Base-by-base conservation (phyloP, 306 rosid genomes). In the Cicer judaicum region DNA sequence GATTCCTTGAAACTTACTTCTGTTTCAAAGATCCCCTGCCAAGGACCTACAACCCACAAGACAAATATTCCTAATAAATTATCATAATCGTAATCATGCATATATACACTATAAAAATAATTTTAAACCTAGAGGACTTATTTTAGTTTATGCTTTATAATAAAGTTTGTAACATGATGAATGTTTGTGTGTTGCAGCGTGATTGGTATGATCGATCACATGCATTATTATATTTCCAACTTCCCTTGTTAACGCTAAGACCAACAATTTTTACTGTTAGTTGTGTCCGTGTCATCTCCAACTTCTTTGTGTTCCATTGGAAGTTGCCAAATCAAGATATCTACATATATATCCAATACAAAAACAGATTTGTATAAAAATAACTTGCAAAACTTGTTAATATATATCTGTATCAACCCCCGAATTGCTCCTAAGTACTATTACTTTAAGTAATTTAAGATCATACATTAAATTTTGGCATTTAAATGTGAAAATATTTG, bases 231-330 rank as follows among this genome's bases (percentile, higher is more conserved):
- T 48, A 82, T 59, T 41, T 56, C 81, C 82, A 42, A 72, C 64
- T 52, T 43, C 46, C 11, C 42, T 5, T 50, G 52, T 12, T 36
- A 34, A 43, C 16, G 21, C 16, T 57, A 68, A 21, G 15, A 60
- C 76, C 49, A 60, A 62, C 68, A 61, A 29, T 44, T 74, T 14
- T 11, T 41, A 61, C 41, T 50, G 47, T 57, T 62, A 73, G 62
- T 80, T 68, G 76, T 80, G 75, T 74, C 68, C 68, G 24, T 49
- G 68, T 75, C 77, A 74, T 75, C 15, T 8, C 65, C 73, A 75
- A 29, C 57, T 68, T 68, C 18, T 29, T 52, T 75, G 48, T 75
- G 77, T 62, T 80, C 66, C 72, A 42, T 41, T 68, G 44, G 43
- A 68, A 50, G 44, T 68, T 2, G 36, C 50, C 76, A 29, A 29